Percentiles rank a stretch among this genome's conserved stretches.
These are phyloP conservation scores for Xylaria hypoxylon DNA, from an alignment of 2,329 filamentous ascomycete genomes.

Conservation along the genomic window DNA sequence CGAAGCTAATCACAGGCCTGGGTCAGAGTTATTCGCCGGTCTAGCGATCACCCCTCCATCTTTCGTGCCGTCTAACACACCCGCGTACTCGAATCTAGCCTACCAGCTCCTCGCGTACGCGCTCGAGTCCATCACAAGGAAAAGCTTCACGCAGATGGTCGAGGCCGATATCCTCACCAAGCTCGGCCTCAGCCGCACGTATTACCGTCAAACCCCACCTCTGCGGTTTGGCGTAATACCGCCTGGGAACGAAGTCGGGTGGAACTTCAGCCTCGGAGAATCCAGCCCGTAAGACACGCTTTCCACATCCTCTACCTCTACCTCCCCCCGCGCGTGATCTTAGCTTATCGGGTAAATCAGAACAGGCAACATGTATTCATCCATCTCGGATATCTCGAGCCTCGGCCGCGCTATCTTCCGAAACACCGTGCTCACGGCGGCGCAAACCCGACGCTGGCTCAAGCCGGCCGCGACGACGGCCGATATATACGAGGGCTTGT, in stretches of 20 bases:
- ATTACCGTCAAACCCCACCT: slow-evolving; percentile 42
- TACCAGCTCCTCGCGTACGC: slow-evolving; percentile 49
- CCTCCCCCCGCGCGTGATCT: background rate
- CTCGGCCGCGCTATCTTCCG: slow-evolving; percentile 59
- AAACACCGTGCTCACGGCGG: slow-evolving; percentile 51
- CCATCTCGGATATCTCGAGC: slow-evolving; percentile 54
- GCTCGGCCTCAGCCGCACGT: slow-evolving; percentile 43
- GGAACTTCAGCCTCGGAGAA: slow-evolving; percentile 55
- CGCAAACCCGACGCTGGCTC: slow-evolving; percentile 58
- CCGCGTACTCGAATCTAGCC: slow-evolving; percentile 47
- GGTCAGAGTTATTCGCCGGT: slow-evolving; percentile 44
- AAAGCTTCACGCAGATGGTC: slow-evolving; percentile 43
- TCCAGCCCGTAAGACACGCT: slow-evolving; percentile 53
- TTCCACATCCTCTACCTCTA: too few relatives aligned
- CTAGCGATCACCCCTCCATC: slow-evolving; percentile 45
- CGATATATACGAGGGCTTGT: slow-evolving; percentile 53
- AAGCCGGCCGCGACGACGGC: slow-evolving; percentile 56
- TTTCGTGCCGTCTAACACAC: slow-evolving; percentile 44
- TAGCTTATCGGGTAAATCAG: slow-evolving; percentile 37
- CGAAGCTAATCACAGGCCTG: background rate
- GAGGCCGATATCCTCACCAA: slow-evolving; percentile 42
- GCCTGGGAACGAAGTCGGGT: slow-evolving; percentile 41
- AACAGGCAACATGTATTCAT: slow-evolving; percentile 60
- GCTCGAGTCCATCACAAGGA: slow-evolving; percentile 46
- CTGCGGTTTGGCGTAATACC: slow-evolving; percentile 43